Base-by-base conservation (phyloP, 2,329 filamentous ascomycete species). In the Tolypocladium amazonense region DNA sequence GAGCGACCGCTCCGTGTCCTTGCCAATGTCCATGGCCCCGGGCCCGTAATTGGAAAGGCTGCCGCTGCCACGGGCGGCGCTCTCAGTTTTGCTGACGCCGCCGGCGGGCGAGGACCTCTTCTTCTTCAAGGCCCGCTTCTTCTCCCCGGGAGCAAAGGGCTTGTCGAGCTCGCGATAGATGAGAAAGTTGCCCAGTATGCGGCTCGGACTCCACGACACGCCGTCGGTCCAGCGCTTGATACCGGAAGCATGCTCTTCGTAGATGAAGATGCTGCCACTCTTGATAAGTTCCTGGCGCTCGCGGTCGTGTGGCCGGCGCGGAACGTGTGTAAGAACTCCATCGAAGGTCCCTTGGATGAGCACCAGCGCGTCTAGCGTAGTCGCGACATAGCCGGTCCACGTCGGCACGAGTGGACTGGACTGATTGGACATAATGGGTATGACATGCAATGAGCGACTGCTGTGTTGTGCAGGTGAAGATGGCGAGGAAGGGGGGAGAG, bases 151-250 rank as follows among this genome's bases (percentile, higher is more conserved):
- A 2, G 88, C 86, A 65, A 92, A 92, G 0, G 88, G 86, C 67
- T 88, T 85, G 63, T 89, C 84, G 52, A 95, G 81, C 71, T 96
- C 90, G 37, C 91, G 86, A 69, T 96, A 96, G 65, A 95, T 84
- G 52, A 96, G 81, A 66, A 91, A 95, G 70, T 94, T 94, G 61
- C 88, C 88, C 56, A 93, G 79, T 56, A 95, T 93, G 20, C 89
- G 87, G 72, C 88, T 95, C 0, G 92, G 92, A 66, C 90, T 95
- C 92, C 92, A 97, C 8, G 88, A 87, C 14, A 93, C 85, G 18
- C 92, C 92, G 66, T 97, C 92, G 0, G 92, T 96, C 92, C 92
- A 97, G 59, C 92, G 82, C 76, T 95, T 95, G 75, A 96, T 96
- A 6, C 91, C 91, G 0, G 92, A 95, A 0, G 90, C 87, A 62